Evolutionary conservation across 306 rosid species (phyloP).

Genomic region (Carpinus fangiana): DNA sequence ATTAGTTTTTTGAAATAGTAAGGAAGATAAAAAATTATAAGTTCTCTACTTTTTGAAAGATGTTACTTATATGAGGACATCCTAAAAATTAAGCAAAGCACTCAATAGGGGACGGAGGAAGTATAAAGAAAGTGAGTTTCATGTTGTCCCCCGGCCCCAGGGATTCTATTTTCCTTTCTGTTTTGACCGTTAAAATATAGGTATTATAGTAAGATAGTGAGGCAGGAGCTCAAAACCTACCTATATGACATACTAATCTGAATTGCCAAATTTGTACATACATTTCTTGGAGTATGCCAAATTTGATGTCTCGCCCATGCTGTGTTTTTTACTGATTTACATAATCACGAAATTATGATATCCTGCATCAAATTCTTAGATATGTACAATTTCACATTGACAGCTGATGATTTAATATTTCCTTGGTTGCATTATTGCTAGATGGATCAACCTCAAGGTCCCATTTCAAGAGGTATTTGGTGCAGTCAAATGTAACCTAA

Average conservation of each 20-base stretch:
- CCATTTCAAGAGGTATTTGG: constrained; percentile 33
- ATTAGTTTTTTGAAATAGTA: not conserved
- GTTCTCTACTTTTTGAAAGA: not conserved
- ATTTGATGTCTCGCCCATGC: not conserved
- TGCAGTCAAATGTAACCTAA: constrained; percentile 26
- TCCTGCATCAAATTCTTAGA: not conserved
- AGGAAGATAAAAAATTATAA: not conserved
- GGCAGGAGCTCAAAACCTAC: not conserved
- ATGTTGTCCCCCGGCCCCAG: not conserved
- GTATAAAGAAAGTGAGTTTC: not conserved
- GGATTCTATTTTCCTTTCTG: not conserved
- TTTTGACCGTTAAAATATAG: not conserved
- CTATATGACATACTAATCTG: not conserved
- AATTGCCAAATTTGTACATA: not conserved
- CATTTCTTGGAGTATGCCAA: not conserved
- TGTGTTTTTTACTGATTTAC: not conserved
- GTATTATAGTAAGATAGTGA: not conserved
- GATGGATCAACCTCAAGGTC: constrained; percentile 35
- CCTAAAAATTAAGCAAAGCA: not conserved
- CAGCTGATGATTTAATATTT: not conserved
- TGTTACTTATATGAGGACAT: not conserved
- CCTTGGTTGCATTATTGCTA: not conserved
- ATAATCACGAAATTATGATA: not conserved
- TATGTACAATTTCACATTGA: not conserved
- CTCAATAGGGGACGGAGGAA: not conserved